phyloP scores from a whole-genome alignment of 1,284 basidiomycete genomes.

The Ustilago loliicola region DNA sequence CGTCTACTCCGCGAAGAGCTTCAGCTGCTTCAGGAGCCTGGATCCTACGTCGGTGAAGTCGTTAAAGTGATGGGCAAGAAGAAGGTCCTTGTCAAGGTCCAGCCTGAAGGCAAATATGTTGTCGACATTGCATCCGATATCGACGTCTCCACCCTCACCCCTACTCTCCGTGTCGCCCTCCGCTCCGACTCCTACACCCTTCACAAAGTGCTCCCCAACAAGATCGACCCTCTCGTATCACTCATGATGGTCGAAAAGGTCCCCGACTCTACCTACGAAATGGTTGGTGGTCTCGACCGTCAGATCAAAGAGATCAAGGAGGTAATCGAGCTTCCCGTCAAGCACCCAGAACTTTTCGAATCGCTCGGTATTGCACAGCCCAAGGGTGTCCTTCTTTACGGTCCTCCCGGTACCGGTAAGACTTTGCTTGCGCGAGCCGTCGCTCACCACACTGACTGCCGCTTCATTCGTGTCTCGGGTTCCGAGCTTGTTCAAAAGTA shows the following conservation, averaged over 20 bases:
- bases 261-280: slow-evolving; percentile 98
- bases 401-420: slow-evolving; percentile 70
- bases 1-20: slow-evolving; percentile 86
- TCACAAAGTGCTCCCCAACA: slow-evolving; percentile 70
- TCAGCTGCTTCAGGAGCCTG: slow-evolving; percentile 94
- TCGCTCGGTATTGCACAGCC: slow-evolving; percentile 96
- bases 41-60: slow-evolving; percentile 96
- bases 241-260: slow-evolving; percentile 99
- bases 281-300: slow-evolving; percentile 97
- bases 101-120: slow-evolving; percentile 98
- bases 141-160: slow-evolving; percentile 83
- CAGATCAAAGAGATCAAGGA: slow-evolving; percentile 99
- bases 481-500: slow-evolving; percentile 98
- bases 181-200: slow-evolving; percentile 92
- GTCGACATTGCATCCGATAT: slow-evolving; percentile 94
- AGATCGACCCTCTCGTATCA: slow-evolving; percentile 69
- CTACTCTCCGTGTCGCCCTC: slow-evolving; percentile 91
- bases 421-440: slow-evolving; percentile 69
- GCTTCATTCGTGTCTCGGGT: slow-evolving; percentile 96
- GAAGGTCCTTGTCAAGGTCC: slow-evolving; percentile 97
- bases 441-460: slow-evolving; percentile 93
- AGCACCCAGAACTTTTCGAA: slow-evolving; percentile 97
- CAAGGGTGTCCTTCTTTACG: slow-evolving; percentile 74
- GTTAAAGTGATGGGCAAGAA: slow-evolving; percentile 99
- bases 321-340: slow-evolving; percentile 97